These are phyloP conservation scores for Sanguinoderma infundibulare DNA, from an alignment of 1,284 basidiomycete species.

Conservation along the genomic window DNA sequence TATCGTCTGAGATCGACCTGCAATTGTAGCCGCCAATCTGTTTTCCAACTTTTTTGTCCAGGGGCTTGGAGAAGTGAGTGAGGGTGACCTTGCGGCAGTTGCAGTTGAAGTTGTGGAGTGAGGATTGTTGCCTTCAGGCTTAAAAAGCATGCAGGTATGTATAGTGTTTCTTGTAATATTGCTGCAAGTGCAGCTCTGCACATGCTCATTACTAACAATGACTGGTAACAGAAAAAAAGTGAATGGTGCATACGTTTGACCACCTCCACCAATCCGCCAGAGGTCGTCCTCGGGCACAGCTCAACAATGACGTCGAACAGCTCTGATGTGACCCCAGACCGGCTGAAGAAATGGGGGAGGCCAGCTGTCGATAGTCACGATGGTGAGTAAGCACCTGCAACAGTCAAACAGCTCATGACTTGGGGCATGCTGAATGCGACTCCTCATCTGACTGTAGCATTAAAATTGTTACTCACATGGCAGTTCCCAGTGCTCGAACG, in stretches of 20 bases:
- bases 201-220: neutral
- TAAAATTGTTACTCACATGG: neutral
- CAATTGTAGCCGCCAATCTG: neutral
- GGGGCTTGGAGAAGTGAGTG: neutral
- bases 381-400: no score
- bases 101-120: no score
- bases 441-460: neutral
- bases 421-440: neutral
- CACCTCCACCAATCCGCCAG: neutral
- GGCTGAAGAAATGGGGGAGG: neutral
- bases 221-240: no score
- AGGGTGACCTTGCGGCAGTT: no score
- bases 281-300: neutral
- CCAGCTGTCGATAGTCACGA: no score
- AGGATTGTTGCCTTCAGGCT: neutral
- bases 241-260: neutral
- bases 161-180: neutral
- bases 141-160: neutral
- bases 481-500: neutral
- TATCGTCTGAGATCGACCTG: neutral
- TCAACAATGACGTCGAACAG: neutral
- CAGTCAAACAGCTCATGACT: no score
- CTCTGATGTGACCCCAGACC: neutral
- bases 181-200: neutral
- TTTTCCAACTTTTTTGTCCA: neutral